Evolutionary conservation across 2,329 filamentous ascomycete genomes (phyloP).

Genomic region (Golovinomyces cichoracearum): DNA sequence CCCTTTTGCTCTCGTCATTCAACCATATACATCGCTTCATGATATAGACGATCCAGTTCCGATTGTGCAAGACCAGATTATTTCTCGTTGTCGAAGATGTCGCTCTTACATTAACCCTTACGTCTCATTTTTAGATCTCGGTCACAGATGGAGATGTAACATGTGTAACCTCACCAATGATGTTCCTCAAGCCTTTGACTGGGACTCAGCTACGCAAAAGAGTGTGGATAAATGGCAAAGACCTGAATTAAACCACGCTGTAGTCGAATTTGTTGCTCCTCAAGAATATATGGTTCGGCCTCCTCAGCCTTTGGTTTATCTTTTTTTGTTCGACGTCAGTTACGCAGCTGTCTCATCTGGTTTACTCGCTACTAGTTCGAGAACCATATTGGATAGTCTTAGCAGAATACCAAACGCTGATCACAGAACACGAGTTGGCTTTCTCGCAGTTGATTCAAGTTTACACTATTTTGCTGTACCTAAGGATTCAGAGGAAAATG

Average conservation of each 20-base stretch:
- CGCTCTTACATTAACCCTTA: slow-evolving; percentile 96
- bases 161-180: slow-evolving; percentile 99
- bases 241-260: slow-evolving; percentile 79
- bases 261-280: slow-evolving; percentile 90
- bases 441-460: slow-evolving; percentile 83
- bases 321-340: slow-evolving; percentile 88
- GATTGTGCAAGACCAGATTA: slow-evolving; percentile 86
- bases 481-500: slow-evolving; percentile 60
- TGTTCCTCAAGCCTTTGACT: slow-evolving; percentile 96
- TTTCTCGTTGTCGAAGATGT: slow-evolving; percentile 85
- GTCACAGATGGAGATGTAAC: slow-evolving; percentile 95
- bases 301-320: slow-evolving; percentile 79
- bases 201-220: slow-evolving; percentile 81
- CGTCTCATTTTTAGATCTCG: slow-evolving; percentile 85
- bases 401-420: slow-evolving; percentile 97
- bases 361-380: slow-evolving; percentile 68
- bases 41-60: slow-evolving; percentile 79
- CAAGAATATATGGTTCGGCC: slow-evolving; percentile 99
- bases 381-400: slow-evolving; percentile 82
- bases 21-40: slow-evolving; percentile 79
- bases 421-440: slow-evolving; percentile 70
- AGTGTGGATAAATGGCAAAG: slow-evolving; percentile 77
- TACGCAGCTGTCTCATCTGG: slow-evolving; percentile 73
- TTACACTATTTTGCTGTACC: slow-evolving; percentile 92
- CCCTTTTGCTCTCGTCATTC: slow-evolving; percentile 83